phyloP scores from a whole-genome alignment of 225 moss, liverwort and hornwort genomes.

The Sphagnum contortum region DNA sequence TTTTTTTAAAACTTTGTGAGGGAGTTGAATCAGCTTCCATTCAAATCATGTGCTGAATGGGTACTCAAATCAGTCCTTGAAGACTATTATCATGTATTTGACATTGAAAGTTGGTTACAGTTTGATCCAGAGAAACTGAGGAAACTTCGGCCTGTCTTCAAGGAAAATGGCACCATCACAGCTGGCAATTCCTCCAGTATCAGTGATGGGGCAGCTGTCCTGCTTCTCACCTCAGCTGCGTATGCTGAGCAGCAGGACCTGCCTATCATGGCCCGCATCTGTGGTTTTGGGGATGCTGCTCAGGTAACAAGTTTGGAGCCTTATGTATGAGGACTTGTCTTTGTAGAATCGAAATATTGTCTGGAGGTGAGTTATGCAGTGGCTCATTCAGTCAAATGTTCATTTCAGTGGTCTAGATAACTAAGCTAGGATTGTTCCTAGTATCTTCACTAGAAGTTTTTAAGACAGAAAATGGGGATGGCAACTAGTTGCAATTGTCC shows the following conservation, averaged over 20 bases:
- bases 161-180: constrained; percentile 72
- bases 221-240: constrained; percentile 59
- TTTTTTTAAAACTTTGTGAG: too few relatives aligned
- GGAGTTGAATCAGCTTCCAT: not conserved
- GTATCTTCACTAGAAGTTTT: too few relatives aligned
- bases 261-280: constrained; percentile 59
- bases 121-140: constrained; percentile 79
- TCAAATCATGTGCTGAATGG: not conserved
- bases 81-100: not conserved
- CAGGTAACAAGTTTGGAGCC: constrained; percentile 32
- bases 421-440: too few relatives aligned
- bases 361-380: too few relatives aligned
- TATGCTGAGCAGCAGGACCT: constrained; percentile 66
- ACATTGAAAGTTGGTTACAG: constrained; percentile 19
- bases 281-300: constrained; percentile 85
- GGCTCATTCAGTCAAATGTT: too few relatives aligned
- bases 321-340: too few relatives aligned
- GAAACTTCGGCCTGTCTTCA: constrained; percentile 61
- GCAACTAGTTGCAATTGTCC: too few relatives aligned
- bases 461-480: too few relatives aligned
- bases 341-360: too few relatives aligned
- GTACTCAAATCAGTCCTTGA: not conserved
- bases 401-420: too few relatives aligned
- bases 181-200: constrained; percentile 88
- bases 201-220: constrained; percentile 83